Base-by-base conservation (phyloP, 2,329 filamentous ascomycete genomes). In the Penicillium italicum region DNA sequence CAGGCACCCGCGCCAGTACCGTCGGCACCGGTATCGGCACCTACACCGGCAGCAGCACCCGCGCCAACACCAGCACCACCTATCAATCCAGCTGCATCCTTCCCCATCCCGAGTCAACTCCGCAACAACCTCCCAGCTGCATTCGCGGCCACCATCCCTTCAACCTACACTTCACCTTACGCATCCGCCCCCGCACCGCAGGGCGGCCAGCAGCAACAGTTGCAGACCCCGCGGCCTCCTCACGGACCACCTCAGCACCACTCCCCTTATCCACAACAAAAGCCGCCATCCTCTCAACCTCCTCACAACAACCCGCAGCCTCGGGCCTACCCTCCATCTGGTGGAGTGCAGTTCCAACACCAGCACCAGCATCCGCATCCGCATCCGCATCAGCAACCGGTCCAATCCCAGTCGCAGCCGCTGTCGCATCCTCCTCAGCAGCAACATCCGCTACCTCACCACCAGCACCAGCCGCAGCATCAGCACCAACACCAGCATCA, bases 111-210 rank as follows among this genome's bases (percentile, higher is more conserved):
- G 28, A 69, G 62, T 60, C 68, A 69, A 16, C 67, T 75, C 56
- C 71, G 70, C 56, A 74, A 69, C 60, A 74, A 67, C 53, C 71
- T 76, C 48, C 74, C 73, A 18, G 66, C 70, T 24, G 70, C 73
- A 14, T 75, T 76, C 53, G 70, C 73, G 30, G 66, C 70, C 41
- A 67, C 69, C 10, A 65, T 64, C 7, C 68, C 70, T 18, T 68
- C 72, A 41, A 72, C 71, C 9, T 76, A 76, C 53, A 72, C 71
- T 37, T 76, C 74, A 26, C 74, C 74, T 31, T 76, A 77, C 58
- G 69, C 73, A 44, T 70, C 69, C 53, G 68, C 72, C 42, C 69
- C 74, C 14, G 66, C 74, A 26, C 66, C 72, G 24, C 69, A 69
- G 47, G 61, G 65, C 18, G 60, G 66, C 46, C 71, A 71, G 53